Percentiles rank a stretch among this genome's conserved stretches.
Evolutionary conservation across 2,329 filamentous ascomycete genomes (phyloP).

Genomic region (Colletotrichum neosansevieriae): DNA sequence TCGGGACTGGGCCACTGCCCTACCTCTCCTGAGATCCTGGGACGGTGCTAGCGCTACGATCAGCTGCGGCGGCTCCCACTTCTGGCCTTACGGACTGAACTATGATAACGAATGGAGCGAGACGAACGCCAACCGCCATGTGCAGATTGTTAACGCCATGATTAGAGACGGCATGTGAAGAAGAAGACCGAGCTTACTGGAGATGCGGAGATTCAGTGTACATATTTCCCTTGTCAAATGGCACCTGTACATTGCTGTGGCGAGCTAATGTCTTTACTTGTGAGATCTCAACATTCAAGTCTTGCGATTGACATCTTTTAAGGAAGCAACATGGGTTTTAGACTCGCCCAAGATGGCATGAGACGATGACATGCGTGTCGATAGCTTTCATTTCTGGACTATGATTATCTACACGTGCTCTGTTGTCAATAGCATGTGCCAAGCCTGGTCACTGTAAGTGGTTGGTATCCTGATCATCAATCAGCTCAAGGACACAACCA

Average conservation of each 20-base stretch:
- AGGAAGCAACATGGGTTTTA: too few relatives aligned
- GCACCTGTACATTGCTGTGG: neutral
- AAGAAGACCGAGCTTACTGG: neutral
- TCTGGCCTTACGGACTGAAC: slow-evolving; percentile 58
- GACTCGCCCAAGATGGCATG: too few relatives aligned
- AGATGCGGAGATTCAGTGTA: neutral
- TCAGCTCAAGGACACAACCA: too few relatives aligned
- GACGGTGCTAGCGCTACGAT: slow-evolving; percentile 53
- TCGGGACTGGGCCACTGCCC: slow-evolving; percentile 56
- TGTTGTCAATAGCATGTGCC: too few relatives aligned
- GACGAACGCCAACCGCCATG: slow-evolving; percentile 58
- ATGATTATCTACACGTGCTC: too few relatives aligned
- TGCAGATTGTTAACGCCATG: slow-evolving; percentile 59
- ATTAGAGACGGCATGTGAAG: slow-evolving; percentile 54
- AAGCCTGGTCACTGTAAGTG: too few relatives aligned
- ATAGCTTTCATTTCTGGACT: too few relatives aligned
- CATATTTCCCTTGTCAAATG: slow-evolving; percentile 8
- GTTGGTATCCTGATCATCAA: too few relatives aligned
- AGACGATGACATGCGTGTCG: too few relatives aligned
- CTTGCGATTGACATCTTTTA: too few relatives aligned
- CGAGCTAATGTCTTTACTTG: too few relatives aligned
- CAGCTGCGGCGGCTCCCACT: slow-evolving; percentile 55
- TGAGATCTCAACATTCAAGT: too few relatives aligned
- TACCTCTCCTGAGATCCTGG: slow-evolving; percentile 53
- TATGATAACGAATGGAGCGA: slow-evolving; percentile 60